Evolutionary conservation across 148 eudicot genomes (phyloP).

Genomic region (Tetragonia tetragonoides): DNA sequence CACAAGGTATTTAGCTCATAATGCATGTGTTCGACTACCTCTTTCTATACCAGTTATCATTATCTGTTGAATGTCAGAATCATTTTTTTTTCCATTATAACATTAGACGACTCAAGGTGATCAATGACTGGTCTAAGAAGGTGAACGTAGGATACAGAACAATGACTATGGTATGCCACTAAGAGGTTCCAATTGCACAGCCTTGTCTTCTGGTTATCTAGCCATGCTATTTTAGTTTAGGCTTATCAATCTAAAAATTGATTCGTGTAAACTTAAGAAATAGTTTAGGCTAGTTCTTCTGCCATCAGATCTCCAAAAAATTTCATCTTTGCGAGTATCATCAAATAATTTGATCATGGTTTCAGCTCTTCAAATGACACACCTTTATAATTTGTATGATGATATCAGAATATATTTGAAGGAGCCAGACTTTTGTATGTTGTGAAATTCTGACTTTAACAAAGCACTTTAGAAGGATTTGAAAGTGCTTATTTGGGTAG

Average conservation of each 20-base stretch:
- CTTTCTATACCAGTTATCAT: neutral
- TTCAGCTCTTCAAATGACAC: neutral
- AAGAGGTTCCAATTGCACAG: too few species aligned
- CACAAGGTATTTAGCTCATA: too few species aligned
- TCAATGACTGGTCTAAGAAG: neutral
- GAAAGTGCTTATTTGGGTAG: neutral
- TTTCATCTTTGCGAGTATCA: neutral
- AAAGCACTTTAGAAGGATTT: neutral
- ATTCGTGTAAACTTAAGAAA: neutral
- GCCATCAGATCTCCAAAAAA: neutral
- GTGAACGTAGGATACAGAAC: neutral
- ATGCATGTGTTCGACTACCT: neutral
- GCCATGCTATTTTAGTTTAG: neutral
- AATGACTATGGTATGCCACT: neutral
- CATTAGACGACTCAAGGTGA: neutral
- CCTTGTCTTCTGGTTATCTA: neutral
- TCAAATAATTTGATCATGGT: neutral
- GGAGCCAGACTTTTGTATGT: neutral
- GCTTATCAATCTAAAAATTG: neutral
- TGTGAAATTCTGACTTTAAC: neutral
- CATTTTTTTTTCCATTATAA: neutral
- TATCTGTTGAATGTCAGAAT: neutral
- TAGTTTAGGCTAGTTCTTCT: too few species aligned
- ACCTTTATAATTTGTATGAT: neutral
- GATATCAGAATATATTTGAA: neutral